Evolutionary conservation across 805 yeast species (phyloP), one percentile per base, ranked within the genome.

Genomic region (Clavispora fructus): DNA sequence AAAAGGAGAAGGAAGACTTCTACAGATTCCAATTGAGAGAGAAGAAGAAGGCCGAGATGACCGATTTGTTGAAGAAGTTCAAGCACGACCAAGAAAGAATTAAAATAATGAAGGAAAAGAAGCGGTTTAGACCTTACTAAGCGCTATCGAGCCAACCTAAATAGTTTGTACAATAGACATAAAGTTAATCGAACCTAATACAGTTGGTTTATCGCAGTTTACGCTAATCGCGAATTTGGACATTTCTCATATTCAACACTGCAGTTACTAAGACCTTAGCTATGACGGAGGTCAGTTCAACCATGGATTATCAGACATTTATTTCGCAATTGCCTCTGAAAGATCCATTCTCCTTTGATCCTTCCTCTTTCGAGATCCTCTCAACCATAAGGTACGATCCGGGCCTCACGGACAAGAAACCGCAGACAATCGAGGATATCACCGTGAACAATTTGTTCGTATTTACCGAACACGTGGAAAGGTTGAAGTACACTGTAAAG

Each of bases 11-110:
- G 72, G 76, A 78, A 54, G 98, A 95, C 68, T 94, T 94, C 73
- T 94, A 94, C 73, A 77, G 96, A 58, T 94, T 91, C 80, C 99
- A 94, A 71, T 79, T 94, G 55, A 83, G 99, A 67, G 96, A 94
- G 64, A 79, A 81, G 60, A 92, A 91, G 77, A 94, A 94, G 73
- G 80, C 77, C 52, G 96, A 92, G 65, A 89, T 94, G 87, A 87
- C 88, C 61, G 90, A 87, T 45, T 72, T 94, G 60, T 73, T 94
- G 61, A 73, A 67, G 47, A 88, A 90, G 62, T 94, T 91, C 70
- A 89, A 87, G 64, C 82, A 82, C 50, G 99, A 94, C 66, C 97
- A 94, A 69, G 92, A 84, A 56, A 83, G 83, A 64, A 87, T 94
- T 44, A 79, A 78, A 55, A 67, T 76, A 50, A 82, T 94, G 83